Percentiles rank a stretch among this genome's conserved stretches.
Evolutionary conservation across 2,329 filamentous ascomycete genomes (phyloP).

Genomic region (Exophiala mesophila): DNA sequence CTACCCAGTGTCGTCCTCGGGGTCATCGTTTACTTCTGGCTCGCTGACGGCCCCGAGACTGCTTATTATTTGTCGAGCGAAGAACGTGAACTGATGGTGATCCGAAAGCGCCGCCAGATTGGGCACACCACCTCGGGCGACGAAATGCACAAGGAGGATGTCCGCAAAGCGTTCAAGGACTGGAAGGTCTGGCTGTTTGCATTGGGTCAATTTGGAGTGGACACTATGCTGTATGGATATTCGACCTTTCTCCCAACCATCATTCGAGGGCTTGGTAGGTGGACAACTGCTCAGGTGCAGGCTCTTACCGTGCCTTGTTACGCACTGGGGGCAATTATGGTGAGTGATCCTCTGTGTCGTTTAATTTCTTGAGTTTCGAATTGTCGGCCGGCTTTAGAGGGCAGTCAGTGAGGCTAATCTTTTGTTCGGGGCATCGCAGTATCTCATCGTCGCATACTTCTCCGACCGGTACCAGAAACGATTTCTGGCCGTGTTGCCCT

Average conservation of each 20-base stretch:
- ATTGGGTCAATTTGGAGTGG: conserved; percentile 64
- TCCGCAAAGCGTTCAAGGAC: conserved; percentile 62
- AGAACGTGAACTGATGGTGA: conserved; percentile 52
- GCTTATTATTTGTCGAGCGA: conserved; percentile 39
- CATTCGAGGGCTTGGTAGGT: conserved; percentile 62
- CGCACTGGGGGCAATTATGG: conserved; percentile 60
- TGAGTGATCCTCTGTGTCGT: too few relatives aligned
- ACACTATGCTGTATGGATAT: conserved; percentile 74
- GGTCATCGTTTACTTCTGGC: conserved; percentile 39
- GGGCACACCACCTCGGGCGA: conserved; percentile 47
- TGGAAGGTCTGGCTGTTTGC: conserved; percentile 73
- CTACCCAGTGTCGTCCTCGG: conserved; percentile 43
- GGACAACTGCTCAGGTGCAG: conserved; percentile 62
- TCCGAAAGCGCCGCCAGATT: conserved; percentile 48
- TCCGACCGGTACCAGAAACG: conserved; percentile 65
- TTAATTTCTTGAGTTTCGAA: too few relatives aligned
- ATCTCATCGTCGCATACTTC: conserved; percentile 60
- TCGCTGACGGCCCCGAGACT: conserved; percentile 43
- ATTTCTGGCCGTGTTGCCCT: conserved; percentile 59
- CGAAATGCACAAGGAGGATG: conserved; percentile 58
- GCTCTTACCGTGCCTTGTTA: conserved; percentile 76
- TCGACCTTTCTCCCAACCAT: conserved; percentile 76
- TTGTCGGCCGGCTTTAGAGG: too few relatives aligned
- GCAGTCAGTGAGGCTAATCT: too few relatives aligned
- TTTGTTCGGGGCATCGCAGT: conserved; percentile 31